A percentile compares a stretch with the other conserved stretches of the same genome.
phyloP scores from a whole-genome alignment of 148 eudicot species.

The Silene uniflora region DNA sequence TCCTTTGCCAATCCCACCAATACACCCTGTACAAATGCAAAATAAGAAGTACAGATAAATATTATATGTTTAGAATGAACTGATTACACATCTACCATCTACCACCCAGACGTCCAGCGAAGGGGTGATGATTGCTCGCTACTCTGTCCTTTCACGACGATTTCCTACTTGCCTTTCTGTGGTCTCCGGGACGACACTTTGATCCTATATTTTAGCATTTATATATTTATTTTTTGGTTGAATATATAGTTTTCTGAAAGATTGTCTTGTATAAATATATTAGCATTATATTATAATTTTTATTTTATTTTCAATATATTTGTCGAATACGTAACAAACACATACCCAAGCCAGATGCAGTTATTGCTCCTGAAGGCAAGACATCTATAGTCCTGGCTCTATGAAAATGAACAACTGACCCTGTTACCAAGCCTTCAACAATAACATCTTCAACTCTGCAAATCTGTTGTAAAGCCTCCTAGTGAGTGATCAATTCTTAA shows the following conservation, averaged over 20 bases:
- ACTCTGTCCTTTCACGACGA: background rate
- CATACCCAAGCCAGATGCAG: conserved; percentile 87
- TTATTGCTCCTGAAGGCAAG: conserved; percentile 61
- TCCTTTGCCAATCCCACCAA: conserved; percentile 78
- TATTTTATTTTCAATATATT: background rate
- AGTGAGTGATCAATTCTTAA: conserved; percentile 6
- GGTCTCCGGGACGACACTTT: too few relatives aligned
- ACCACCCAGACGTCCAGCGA: background rate
- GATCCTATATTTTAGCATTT: too few relatives aligned
- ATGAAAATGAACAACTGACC: conserved; percentile 92
- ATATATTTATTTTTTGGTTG: too few relatives aligned
- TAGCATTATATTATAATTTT: background rate
- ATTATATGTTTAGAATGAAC: background rate
- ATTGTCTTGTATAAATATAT: too few relatives aligned
- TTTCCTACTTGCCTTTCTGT: too few relatives aligned
- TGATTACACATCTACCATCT: background rate
- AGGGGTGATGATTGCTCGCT: background rate
- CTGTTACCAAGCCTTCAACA: conserved; percentile 81
- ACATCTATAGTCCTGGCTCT: conserved; percentile 74
- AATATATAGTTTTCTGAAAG: too few relatives aligned
- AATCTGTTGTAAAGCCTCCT: conserved; percentile 41
- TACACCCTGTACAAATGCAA: conserved; percentile 59
- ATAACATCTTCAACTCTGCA: conserved; percentile 94
- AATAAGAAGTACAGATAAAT: background rate
- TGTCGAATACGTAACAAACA: background rate